Conservation (phyloP, 495 filamentous ascomycete species). For the Neurospora sp. region DNA sequence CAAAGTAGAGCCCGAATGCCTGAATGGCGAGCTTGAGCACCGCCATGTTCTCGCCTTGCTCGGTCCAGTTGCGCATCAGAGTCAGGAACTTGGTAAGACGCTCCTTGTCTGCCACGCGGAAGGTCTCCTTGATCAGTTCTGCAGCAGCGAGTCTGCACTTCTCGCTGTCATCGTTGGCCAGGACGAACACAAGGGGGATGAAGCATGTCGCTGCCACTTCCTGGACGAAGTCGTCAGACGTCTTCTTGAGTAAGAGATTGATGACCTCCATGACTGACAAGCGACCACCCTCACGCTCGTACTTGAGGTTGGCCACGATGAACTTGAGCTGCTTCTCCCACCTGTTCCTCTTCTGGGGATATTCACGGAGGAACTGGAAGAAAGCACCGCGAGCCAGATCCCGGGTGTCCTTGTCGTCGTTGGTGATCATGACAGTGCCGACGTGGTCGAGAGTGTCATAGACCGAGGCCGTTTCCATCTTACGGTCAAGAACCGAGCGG, state of each 20-base stretch:
- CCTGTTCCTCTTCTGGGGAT: conserved; percentile 79
- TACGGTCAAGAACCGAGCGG: conserved; percentile 71
- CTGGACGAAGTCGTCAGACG: conserved; percentile 67
- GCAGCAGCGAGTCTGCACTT: conserved; percentile 81
- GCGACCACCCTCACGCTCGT: conserved; percentile 76
- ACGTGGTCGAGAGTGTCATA: conserved; percentile 87
- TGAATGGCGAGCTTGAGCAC: conserved; percentile 67
- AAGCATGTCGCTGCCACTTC: conserved; percentile 76
- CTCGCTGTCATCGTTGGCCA: conserved; percentile 78
- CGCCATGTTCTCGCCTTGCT: conserved; percentile 56
- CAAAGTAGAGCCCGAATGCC: conserved; percentile 73
- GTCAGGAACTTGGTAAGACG: conserved; percentile 54
- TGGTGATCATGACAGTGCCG: conserved; percentile 90
- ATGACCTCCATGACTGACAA: conserved; percentile 87
- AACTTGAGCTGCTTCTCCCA: conserved; percentile 85
- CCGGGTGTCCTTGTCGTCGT: conserved; percentile 74
- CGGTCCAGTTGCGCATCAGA: conserved; percentile 66
- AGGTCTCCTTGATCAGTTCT: conserved; percentile 66
- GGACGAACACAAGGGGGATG: conserved; percentile 70
- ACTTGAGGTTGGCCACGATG: conserved; percentile 81
- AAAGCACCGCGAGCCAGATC: conserved; percentile 83
- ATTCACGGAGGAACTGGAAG: conserved; percentile 88
- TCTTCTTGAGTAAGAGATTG: conserved; percentile 72
- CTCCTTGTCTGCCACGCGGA: conserved; percentile 69
- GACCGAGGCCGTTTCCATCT: conserved; percentile 73